These are phyloP conservation scores for Trametes pubescens DNA, from an alignment of 1,284 basidiomycete species.

Conservation along the genomic window DNA sequence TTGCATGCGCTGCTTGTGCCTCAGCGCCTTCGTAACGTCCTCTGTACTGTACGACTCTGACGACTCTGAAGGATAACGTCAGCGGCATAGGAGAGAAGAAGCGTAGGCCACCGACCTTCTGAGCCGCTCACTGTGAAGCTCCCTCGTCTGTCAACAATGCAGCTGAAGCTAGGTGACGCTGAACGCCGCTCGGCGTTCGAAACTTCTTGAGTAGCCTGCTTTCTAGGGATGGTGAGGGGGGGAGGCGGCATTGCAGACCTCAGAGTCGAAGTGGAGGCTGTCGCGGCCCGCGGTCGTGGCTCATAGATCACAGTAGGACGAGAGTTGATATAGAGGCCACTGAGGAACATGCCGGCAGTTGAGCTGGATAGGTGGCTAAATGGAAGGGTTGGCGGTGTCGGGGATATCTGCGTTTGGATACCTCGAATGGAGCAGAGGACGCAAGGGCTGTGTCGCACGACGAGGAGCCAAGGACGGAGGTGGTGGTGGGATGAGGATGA, in stretches of 20 bases:
- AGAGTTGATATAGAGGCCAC: constrained; percentile 14
- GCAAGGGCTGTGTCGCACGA: neutral
- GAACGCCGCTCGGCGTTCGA: neutral
- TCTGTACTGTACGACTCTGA: constrained; percentile 16
- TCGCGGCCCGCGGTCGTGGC: neutral
- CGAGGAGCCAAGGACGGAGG: neutral
- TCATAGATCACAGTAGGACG: constrained; percentile 8
- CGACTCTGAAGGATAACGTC: neutral
- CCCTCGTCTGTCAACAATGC: neutral
- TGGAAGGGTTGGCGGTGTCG: neutral
- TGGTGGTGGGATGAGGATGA: neutral
- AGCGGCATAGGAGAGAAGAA: neutral
- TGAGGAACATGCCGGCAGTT: constrained; percentile 2
- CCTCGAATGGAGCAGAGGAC: neutral
- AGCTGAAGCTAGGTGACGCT: neutral
- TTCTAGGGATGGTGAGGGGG: neutral
- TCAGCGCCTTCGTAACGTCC: constrained; percentile 14
- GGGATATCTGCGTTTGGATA: neutral
- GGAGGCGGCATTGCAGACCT: neutral
- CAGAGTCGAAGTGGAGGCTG: neutral
- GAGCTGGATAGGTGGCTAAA: neutral
- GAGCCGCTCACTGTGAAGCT: neutral
- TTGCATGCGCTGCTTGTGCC: constrained; percentile 17
- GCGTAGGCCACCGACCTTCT: constrained; percentile 1
- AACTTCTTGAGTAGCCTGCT: neutral